Percentiles rank a stretch among this genome's conserved stretches.
Conservation (phyloP, 2,329 filamentous ascomycete species). For the Gliomastix tumulicola region DNA sequence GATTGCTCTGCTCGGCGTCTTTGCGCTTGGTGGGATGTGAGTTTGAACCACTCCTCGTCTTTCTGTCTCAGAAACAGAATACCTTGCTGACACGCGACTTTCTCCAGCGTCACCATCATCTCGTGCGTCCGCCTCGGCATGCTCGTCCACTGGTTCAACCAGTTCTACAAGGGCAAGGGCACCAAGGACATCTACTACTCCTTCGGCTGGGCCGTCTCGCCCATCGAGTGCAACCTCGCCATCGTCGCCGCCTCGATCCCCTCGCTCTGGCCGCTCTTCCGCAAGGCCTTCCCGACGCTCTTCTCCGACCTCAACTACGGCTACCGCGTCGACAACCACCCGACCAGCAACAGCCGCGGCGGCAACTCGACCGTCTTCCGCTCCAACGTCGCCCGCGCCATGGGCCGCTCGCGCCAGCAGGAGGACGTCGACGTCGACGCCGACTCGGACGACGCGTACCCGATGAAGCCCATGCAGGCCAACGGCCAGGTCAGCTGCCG, state of each 20-base stretch:
- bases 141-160: constrained; percentile 12
- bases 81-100: too few species aligned
- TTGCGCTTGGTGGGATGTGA: constrained; percentile 19
- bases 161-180: constrained; percentile 8
- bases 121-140: constrained; percentile 17
- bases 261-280: constrained; percentile 27
- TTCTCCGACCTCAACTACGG: constrained; percentile 13
- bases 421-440: too few species aligned
- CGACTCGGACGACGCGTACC: constrained; percentile 5
- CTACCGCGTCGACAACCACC: constrained; percentile 5
- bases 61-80: too few species aligned
- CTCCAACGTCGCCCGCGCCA: constrained; percentile 5
- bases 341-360: background rate
- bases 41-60: constrained; percentile 1
- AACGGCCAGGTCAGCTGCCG: constrained; percentile 6
- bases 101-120: constrained; percentile 13
- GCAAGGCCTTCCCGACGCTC: constrained; percentile 14
- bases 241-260: constrained; percentile 29
- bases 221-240: constrained; percentile 28
- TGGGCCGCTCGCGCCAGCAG: constrained; percentile 4
- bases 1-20: constrained; percentile 23
- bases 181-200: constrained; percentile 6
- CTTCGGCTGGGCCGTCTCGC: constrained; percentile 19
- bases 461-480: constrained; percentile 10
- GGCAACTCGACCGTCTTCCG: constrained; percentile 5